Percentiles rank a stretch among this genome's conserved stretches.
phyloP scores from a whole-genome alignment of 2,329 filamentous ascomycete genomes.

The Geosmithia flava region DNA sequence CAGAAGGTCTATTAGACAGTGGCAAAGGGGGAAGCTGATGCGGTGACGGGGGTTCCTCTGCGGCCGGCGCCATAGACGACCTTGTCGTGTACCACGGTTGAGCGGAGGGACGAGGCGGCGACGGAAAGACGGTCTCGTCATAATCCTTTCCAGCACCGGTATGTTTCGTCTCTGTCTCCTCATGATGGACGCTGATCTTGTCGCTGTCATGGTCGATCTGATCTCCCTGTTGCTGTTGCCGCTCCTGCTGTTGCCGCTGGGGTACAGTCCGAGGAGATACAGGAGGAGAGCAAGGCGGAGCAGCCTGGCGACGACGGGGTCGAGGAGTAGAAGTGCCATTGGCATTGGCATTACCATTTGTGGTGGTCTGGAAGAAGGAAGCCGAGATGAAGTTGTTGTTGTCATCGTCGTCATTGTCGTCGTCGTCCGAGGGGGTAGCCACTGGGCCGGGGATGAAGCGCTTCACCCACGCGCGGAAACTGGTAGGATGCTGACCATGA shows the following conservation, averaged over 20 bases:
- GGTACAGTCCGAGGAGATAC: background rate
- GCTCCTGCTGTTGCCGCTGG: background rate
- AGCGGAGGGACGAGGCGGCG: background rate
- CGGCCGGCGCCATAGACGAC: background rate
- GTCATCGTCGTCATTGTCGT: background rate
- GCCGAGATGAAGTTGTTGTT: slow-evolving; percentile 1
- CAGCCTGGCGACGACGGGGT: background rate
- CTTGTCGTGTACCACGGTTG: background rate
- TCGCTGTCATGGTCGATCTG: background rate
- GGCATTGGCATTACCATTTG: background rate
- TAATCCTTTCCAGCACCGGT: background rate
- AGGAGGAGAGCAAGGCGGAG: background rate
- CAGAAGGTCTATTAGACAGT: background rate
- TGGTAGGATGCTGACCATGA: background rate
- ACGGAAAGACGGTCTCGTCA: background rate
- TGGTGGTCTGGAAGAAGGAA: slow-evolving; percentile 1
- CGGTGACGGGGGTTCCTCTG: background rate
- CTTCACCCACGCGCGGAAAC: background rate
- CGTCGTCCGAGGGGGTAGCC: background rate
- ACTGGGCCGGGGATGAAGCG: background rate
- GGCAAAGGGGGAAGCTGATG: background rate
- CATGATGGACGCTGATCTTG: background rate
- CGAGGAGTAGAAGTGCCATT: background rate
- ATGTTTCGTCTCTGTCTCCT: background rate
- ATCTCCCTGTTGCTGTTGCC: background rate